Percentiles rank a stretch among this genome's conserved stretches.
Conservation (phyloP, 2,329 filamentous ascomycete species). For the Colletotrichum tamarilloi region DNA sequence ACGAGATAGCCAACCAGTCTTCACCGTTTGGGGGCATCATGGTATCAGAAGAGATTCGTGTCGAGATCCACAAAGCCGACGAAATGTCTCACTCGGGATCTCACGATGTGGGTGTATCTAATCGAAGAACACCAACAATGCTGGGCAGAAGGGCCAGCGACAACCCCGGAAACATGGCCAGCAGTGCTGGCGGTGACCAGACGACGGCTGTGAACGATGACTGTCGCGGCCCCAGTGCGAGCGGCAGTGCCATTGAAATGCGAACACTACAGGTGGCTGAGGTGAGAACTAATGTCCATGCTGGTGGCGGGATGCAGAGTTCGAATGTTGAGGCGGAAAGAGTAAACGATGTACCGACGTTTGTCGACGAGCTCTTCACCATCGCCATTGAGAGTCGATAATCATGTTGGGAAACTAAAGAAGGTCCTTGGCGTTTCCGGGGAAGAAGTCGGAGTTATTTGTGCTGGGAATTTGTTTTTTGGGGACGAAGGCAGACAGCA, state of each 20-base stretch:
- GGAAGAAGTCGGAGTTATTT: neutral
- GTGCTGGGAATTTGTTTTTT: neutral
- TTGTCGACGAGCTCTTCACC: conserved; percentile 57
- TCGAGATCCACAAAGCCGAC: conserved; percentile 54
- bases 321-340: conserved; percentile 49
- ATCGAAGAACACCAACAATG: conserved; percentile 13
- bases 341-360: conserved; percentile 49
- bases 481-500: neutral
- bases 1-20: conserved; percentile 32
- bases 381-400: conserved; percentile 37
- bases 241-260: conserved; percentile 41
- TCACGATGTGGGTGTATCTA: conserved; percentile 40
- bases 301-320: conserved; percentile 40
- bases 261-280: conserved; percentile 38
- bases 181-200: conserved; percentile 27
- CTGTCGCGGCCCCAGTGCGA: conserved; percentile 5
- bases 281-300: conserved; percentile 37
- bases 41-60: conserved; percentile 70
- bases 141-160: conserved; percentile 14
- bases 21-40: conserved; percentile 66
- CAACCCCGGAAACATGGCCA: conserved; percentile 1
- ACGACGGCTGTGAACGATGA: conserved; percentile 4
- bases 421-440: neutral
- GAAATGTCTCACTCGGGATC: conserved; percentile 4
- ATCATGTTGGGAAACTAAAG: neutral